Evolutionary conservation across 805 yeast genomes (phyloP).

Genomic region (Yarrowia hollandica): DNA sequence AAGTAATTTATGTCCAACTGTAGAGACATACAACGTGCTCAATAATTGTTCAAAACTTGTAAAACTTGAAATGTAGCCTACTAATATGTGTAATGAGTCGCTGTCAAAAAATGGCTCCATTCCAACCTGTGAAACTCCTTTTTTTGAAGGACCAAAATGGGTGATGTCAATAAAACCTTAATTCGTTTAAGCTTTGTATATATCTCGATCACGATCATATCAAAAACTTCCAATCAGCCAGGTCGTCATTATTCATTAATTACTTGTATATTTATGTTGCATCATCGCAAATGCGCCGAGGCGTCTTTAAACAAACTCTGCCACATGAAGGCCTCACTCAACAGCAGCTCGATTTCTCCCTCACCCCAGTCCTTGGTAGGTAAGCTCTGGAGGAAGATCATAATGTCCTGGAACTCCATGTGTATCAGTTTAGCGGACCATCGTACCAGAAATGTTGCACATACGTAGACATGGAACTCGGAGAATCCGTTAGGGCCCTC

Average conservation of each 20-base stretch:
- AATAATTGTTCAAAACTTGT: no score
- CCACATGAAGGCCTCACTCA: constrained; percentile 97
- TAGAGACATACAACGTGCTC: no score
- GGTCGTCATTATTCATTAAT: constrained; percentile 29
- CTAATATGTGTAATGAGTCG: no score
- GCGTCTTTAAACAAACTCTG: constrained; percentile 90
- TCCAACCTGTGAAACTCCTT: not conserved
- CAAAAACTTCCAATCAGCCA: no score
- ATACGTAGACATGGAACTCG: constrained; percentile 92
- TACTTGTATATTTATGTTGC: not conserved
- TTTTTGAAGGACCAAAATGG: not conserved
- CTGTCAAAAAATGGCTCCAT: no score
- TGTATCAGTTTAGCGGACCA: constrained; percentile 76
- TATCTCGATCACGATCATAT: no score
- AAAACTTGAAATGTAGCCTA: no score
- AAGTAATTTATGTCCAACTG: no score
- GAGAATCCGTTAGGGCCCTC: constrained; percentile 69
- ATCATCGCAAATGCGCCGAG: constrained; percentile 68
- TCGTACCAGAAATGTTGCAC: constrained; percentile 91
- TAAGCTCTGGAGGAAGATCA: constrained; percentile 85
- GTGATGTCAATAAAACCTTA: not conserved
- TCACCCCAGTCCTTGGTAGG: constrained; percentile 87
- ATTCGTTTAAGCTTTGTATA: not conserved
- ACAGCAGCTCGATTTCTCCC: constrained; percentile 83
- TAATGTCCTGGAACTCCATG: constrained; percentile 93